Percentiles rank a stretch among this genome's conserved stretches.
phyloP scores from a whole-genome alignment of 345 rosid species.

The Corchorus olitorius region DNA sequence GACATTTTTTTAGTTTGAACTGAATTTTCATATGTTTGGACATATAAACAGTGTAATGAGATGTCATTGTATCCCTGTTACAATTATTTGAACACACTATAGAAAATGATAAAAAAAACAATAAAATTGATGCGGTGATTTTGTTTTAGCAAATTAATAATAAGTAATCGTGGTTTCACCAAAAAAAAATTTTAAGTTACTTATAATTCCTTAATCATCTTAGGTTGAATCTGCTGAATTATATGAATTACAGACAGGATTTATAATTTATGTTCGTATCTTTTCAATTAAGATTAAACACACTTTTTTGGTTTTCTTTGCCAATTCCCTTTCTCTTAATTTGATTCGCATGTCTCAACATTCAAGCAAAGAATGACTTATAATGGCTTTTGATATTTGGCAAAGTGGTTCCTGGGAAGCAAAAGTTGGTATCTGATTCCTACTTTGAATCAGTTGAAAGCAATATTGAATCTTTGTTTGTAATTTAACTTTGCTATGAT shows the following conservation, averaged over 20 bases:
- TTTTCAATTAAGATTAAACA: not conserved
- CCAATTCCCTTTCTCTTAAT: not conserved
- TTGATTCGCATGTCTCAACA: not conserved
- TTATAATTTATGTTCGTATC: no score
- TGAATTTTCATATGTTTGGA: no score
- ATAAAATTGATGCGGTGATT: no score
- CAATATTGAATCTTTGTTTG: not conserved
- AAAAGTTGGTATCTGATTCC: slow-evolving; percentile 40
- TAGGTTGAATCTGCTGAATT: not conserved
- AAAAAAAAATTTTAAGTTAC: no score
- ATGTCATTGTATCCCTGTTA: no score
- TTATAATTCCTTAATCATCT: not conserved
- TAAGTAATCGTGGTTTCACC: no score
- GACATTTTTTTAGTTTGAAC: no score
- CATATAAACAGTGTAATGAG: no score
- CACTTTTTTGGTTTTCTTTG: not conserved
- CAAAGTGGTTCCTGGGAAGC: slow-evolving; percentile 26
- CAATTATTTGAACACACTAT: no score
- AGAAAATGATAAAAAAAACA: no score
- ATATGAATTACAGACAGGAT: not conserved
- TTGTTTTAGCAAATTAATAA: no score
- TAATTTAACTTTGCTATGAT: not conserved
- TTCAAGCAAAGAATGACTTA: slow-evolving; percentile 19
- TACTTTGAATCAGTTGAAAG: slow-evolving; percentile 3
- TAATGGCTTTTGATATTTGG: not conserved